These are phyloP conservation scores for Globomyces pollinis-pini DNA, from an alignment of 192 early-diverging fungal species.

Conservation along the genomic window DNA sequence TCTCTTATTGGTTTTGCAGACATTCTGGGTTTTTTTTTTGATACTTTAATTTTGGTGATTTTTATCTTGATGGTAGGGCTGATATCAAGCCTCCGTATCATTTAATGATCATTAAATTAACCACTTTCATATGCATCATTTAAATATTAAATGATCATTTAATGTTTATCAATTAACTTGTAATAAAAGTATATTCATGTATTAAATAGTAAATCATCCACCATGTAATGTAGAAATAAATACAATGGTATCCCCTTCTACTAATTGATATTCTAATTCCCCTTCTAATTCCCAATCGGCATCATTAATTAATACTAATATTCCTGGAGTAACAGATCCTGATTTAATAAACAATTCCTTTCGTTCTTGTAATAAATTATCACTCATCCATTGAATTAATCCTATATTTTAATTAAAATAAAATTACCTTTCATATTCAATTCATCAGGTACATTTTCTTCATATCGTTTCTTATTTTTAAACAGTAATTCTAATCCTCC, in stretches of 20 bases:
- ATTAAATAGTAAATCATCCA: constrained; percentile 60
- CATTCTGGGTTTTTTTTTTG: constrained; percentile 35
- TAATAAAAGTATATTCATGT: no score
- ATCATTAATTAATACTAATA: constrained; percentile 90
- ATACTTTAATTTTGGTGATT: neutral
- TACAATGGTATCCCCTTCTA: constrained; percentile 72
- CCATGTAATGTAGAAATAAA: constrained; percentile 99
- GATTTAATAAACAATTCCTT: constrained; percentile 79
- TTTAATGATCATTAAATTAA: no score
- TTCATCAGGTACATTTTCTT: neutral
- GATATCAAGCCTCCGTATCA: no score
- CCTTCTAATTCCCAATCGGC: constrained; percentile 95
- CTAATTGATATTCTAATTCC: constrained; percentile 70
- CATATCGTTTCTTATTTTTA: constrained; percentile 57
- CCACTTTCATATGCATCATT: no score
- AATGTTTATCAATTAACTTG: no score
- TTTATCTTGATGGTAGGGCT: neutral
- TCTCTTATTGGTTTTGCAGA: constrained; percentile 91
- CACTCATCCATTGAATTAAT: constrained; percentile 67
- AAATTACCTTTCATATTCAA: no score
- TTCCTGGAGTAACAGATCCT: constrained; percentile 84
- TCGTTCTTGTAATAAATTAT: constrained; percentile 61
- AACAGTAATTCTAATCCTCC: constrained; percentile 94
- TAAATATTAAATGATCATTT: no score
- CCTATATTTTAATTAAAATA: constrained; percentile 42